These are phyloP conservation scores for Chlorophyllum brunneum DNA, from an alignment of 768 basidiomycete genomes.

Conservation along the genomic window DNA sequence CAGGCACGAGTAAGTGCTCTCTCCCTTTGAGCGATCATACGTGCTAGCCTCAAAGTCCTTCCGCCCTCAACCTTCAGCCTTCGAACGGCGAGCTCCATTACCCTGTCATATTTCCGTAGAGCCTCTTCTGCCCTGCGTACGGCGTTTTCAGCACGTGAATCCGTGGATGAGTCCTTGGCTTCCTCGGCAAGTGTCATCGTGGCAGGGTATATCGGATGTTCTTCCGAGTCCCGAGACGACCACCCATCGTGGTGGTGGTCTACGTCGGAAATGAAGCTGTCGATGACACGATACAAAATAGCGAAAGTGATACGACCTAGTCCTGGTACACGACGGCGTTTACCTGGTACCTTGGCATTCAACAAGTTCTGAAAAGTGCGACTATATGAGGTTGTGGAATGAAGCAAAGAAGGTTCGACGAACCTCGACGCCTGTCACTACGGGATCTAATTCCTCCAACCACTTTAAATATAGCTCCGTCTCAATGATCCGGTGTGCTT, in stretches of 20 bases:
- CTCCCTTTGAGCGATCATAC: conserved; percentile 33
- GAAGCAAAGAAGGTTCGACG: conserved; percentile 10
- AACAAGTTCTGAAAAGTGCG: conserved; percentile 29
- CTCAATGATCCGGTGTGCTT: conserved; percentile 30
- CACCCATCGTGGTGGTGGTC: conserved; percentile 42
- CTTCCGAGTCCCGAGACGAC: conserved; percentile 26
- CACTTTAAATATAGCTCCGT: conserved; percentile 41
- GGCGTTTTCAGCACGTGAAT: conserved; percentile 35
- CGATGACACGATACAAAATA: conserved; percentile 38
- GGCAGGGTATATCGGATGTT: conserved; percentile 28
- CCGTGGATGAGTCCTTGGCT: conserved; percentile 36
- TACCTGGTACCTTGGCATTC: conserved; percentile 32
- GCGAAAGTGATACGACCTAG: conserved; percentile 37
- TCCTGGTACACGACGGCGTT: conserved; percentile 31
- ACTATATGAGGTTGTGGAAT: conserved; percentile 2
- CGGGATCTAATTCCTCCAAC: conserved; percentile 36
- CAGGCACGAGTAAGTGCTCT: conserved; percentile 35
- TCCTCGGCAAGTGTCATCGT: conserved; percentile 45
- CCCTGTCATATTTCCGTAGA: conserved; percentile 31
- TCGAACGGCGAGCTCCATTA: conserved; percentile 32
- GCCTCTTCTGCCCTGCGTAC: conserved; percentile 31
- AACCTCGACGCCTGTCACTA: conserved; percentile 34
- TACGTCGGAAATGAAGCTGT: conserved; percentile 41
- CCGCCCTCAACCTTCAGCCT: conserved; percentile 38
- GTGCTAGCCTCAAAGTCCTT: conserved; percentile 27